Percentiles rank a stretch among this genome's conserved stretches.
Conservation (phyloP, 2,329 filamentous ascomycete genomes). For the Fusarium torreyae region DNA sequence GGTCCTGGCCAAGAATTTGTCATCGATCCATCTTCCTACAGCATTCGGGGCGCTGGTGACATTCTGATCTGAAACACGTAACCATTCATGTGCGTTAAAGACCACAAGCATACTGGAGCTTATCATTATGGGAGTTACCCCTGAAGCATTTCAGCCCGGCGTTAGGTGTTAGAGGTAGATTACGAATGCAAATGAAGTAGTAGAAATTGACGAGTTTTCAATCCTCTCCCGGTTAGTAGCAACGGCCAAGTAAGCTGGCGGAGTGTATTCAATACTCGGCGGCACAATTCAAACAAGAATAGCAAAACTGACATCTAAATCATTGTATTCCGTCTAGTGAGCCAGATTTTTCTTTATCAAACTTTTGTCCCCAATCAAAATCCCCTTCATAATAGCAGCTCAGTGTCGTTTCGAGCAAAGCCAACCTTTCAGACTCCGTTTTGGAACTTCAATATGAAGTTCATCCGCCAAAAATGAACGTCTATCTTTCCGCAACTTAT, state of each 20-base stretch:
- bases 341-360: neutral
- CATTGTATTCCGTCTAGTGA: neutral
- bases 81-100: neutral
- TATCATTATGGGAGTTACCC: constrained; percentile 2
- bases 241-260: neutral
- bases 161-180: constrained; percentile 48
- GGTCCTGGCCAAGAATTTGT: constrained; percentile 42
- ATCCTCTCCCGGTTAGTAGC: neutral
- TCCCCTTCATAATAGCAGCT: neutral
- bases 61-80: constrained; percentile 49
- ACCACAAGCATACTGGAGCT: neutral
- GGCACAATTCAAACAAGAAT: neutral
- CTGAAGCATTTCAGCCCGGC: constrained; percentile 47
- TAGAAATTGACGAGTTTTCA: constrained; percentile 2
- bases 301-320: neutral
- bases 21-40: constrained; percentile 45
- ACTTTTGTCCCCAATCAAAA: neutral
- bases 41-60: constrained; percentile 51
- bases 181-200: constrained; percentile 21
- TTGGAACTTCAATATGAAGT: neutral
- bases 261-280: too few species aligned
- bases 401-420: neutral
- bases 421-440: neutral
- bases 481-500: constrained; percentile 2
- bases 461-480: neutral